Percentiles rank a stretch among this genome's conserved stretches.
phyloP scores from a whole-genome alignment of 768 basidiomycete species.

The Scleroderma bovista region DNA sequence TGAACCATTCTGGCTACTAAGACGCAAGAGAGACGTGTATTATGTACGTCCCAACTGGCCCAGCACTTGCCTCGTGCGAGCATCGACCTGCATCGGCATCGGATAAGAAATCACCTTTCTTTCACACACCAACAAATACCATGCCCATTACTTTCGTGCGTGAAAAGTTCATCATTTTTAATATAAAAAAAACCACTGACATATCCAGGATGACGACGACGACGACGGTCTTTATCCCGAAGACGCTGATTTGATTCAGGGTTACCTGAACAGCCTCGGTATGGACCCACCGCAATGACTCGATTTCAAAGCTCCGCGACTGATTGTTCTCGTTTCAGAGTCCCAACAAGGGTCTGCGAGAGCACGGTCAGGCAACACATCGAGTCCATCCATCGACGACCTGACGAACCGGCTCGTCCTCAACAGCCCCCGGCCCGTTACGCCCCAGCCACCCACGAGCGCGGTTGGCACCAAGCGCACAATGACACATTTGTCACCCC shows the following conservation, averaged over 20 bases:
- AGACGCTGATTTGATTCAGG: conserved; percentile 11
- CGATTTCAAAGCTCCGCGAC: background rate
- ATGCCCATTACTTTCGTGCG: conserved; percentile 22
- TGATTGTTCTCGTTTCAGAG: background rate
- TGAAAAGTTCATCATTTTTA: background rate
- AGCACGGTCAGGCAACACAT: background rate
- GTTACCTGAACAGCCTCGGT: conserved; percentile 11
- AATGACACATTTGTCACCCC: background rate
- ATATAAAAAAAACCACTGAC: background rate
- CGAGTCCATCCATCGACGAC: background rate
- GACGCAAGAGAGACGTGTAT: too few relatives aligned
- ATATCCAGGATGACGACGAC: conserved; percentile 14
- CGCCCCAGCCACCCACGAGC: background rate
- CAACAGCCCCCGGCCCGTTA: background rate
- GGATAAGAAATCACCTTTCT: too few relatives aligned
- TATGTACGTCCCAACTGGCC: background rate
- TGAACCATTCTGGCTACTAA: too few relatives aligned
- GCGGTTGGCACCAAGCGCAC: background rate
- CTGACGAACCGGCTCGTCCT: background rate
- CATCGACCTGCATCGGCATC: too few relatives aligned
- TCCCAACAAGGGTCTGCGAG: background rate
- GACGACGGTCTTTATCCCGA: conserved; percentile 12
- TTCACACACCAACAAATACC: background rate
- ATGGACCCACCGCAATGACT: background rate
- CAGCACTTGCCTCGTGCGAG: background rate